Evolutionary conservation across 2,329 filamentous ascomycete species (phyloP).

Genomic region (Penicillium sp.): DNA sequence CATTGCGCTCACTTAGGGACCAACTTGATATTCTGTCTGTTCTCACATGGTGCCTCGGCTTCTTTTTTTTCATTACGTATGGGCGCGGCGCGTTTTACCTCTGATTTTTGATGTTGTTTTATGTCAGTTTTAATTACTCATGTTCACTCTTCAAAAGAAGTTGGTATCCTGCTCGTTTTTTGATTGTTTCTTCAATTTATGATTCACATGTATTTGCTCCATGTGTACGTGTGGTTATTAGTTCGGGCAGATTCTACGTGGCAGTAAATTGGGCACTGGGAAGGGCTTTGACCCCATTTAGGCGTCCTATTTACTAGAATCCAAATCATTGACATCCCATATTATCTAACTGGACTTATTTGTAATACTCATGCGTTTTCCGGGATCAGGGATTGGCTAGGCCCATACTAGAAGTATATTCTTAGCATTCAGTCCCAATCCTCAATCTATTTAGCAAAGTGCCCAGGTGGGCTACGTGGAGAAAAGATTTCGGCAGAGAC

Average conservation of each 20-base stretch:
- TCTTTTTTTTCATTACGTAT: not conserved
- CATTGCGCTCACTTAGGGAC: not conserved
- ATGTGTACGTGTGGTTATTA: not conserved
- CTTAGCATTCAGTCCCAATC: too few relatives aligned
- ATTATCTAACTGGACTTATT: not conserved
- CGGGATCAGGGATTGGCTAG: not conserved
- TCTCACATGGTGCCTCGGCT: not conserved
- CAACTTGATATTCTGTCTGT: not conserved
- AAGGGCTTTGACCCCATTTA: not conserved
- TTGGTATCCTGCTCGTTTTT: not conserved
- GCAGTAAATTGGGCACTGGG: not conserved
- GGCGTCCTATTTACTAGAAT: not conserved
- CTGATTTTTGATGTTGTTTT: not conserved
- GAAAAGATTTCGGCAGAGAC: too few relatives aligned
- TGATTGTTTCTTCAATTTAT: not conserved
- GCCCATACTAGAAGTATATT: not conserved
- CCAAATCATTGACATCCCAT: not conserved
- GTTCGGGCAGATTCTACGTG: not conserved
- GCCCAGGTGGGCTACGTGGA: too few relatives aligned
- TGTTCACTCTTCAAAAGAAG: not conserved
- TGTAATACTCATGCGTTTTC: not conserved
- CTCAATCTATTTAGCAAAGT: too few relatives aligned
- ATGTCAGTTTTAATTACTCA: not conserved
- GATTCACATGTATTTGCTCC: not conserved
- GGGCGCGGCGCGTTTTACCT: not conserved